Conservation (phyloP, 306 rosid species). For the Casuarina cunninghamiana region DNA sequence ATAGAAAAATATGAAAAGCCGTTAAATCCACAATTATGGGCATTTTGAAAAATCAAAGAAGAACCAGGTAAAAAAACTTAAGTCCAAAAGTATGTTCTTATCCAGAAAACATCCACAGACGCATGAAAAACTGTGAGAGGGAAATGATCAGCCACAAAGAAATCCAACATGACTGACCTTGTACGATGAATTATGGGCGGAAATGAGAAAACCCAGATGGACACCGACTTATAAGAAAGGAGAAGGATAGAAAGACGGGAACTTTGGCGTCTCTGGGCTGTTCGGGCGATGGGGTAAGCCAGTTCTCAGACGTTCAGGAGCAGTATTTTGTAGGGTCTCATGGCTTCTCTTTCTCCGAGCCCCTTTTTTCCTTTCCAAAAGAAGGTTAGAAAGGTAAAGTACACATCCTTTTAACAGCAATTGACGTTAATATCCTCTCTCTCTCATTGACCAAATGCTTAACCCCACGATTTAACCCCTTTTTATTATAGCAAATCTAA, state of each 20-base stretch:
- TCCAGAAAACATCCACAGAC: background rate
- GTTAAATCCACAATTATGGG: constrained; percentile 6
- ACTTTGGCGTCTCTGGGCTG: background rate
- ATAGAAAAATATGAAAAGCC: background rate
- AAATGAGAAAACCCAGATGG: constrained; percentile 6
- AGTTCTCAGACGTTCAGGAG: constrained; percentile 7
- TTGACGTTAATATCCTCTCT: constrained; percentile 24
- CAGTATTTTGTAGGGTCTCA: constrained; percentile 20
- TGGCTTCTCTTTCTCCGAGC: background rate
- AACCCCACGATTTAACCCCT: too few species aligned
- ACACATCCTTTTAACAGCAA: background rate
- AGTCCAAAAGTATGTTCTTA: background rate
- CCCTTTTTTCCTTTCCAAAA: background rate
- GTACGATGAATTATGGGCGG: constrained; percentile 4
- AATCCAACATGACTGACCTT: constrained; percentile 14
- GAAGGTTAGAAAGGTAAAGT: constrained; percentile 8
- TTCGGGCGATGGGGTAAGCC: constrained; percentile 27
- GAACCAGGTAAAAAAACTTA: constrained; percentile 11
- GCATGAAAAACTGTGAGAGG: background rate
- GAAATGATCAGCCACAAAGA: background rate
- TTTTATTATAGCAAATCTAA: too few species aligned
- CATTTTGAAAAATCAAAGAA: constrained; percentile 3
- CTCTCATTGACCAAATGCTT: constrained; percentile 18
- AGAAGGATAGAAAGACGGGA: background rate
- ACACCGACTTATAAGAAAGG: background rate